A percentile compares a stretch with the other conserved stretches of the same genome.
Evolutionary conservation across 352 stramenopile species (phyloP).

Genomic region (Albugo candida): DNA sequence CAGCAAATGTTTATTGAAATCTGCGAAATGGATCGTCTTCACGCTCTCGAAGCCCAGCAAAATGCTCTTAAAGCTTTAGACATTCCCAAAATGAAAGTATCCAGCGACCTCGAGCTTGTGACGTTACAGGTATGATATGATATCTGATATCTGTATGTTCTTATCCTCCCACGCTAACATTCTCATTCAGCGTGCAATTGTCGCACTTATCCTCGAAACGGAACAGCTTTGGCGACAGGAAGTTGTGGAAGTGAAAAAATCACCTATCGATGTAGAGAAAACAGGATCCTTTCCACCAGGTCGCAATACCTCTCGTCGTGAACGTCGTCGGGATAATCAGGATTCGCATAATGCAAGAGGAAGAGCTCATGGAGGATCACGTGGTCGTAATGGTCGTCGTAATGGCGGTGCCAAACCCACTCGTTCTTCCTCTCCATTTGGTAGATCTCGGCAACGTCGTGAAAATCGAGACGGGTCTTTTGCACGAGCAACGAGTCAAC

Average conservation of each 20-base stretch:
- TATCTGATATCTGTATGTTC: background rate
- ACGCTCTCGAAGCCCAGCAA: slow-evolving; percentile 39
- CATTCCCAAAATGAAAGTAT: slow-evolving; percentile 45
- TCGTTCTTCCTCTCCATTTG: background rate
- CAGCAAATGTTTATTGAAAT: slow-evolving; percentile 68
- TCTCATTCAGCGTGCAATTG: slow-evolving; percentile 27
- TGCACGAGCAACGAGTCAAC: too few relatives aligned
- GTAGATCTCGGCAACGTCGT: too few relatives aligned
- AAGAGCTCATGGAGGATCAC: background rate
- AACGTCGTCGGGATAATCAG: background rate
- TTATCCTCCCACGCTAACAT: slow-evolving; percentile 3
- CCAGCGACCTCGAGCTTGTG: slow-evolving; percentile 16
- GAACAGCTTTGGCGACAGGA: slow-evolving; percentile 45
- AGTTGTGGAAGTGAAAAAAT: slow-evolving; percentile 5
- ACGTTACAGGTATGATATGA: slow-evolving; percentile 1
- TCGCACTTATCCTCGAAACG: slow-evolving; percentile 44
- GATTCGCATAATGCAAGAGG: background rate
- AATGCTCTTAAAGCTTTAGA: slow-evolving; percentile 51
- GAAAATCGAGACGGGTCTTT: too few relatives aligned
- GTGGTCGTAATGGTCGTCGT: background rate
- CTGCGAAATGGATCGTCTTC: slow-evolving; percentile 37
- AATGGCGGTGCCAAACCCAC: background rate
- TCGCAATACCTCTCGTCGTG: background rate
- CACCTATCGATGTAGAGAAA: background rate
- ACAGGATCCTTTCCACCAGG: background rate